Base-by-base conservation (phyloP, 495 filamentous ascomycete species). In the Penicillium roqueforti region DNA sequence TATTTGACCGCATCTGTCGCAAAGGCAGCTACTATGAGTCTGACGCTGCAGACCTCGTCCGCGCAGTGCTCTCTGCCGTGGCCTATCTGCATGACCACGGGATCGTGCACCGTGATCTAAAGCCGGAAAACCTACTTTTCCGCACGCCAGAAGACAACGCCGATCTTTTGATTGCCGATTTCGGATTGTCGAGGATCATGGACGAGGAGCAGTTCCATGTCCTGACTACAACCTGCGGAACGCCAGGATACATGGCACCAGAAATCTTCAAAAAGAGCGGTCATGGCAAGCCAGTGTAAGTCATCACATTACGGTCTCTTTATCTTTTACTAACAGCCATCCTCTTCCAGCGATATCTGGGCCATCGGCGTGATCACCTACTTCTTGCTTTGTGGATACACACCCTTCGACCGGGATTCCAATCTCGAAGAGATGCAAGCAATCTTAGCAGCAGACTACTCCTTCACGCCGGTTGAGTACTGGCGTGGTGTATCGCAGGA, bases 381-480 rank as follows among this genome's bases (percentile, higher is more conserved):
- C 74, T 98, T 98, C 78, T 78, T 98, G 14, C 84, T 98, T 48
- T 98, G 93, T 73, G 93, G 93, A 55, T 97, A 97, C 74, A 97
- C 95, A 11, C 93, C 95, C 48, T 98, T 98, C 67, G 93, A 98
- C 75, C 87, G 95, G 19, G 93, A 98, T 68, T 91, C 85, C 44
- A 95, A 98, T 70, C 84, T 97, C 59, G 93, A 98, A 71, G 93
- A 98, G 77, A 96, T 98, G 92, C 91, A 97, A 74, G 93, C 95
- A 53, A 98, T 98, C 70, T 81, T 97, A 36, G 85, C 89, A 47
- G 93, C 95, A 26, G 91, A 97, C 76, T 98, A 97, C 76, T 85
- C 81, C 68, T 98, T 97, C 71, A 91, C 88, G n/a, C 93, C 93
- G 5, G 69, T 88, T 47, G 92, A 97, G 62, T 97, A 96, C 79